phyloP scores from a whole-genome alignment of 768 basidiomycete genomes.

The Butyriboletus loyo region DNA sequence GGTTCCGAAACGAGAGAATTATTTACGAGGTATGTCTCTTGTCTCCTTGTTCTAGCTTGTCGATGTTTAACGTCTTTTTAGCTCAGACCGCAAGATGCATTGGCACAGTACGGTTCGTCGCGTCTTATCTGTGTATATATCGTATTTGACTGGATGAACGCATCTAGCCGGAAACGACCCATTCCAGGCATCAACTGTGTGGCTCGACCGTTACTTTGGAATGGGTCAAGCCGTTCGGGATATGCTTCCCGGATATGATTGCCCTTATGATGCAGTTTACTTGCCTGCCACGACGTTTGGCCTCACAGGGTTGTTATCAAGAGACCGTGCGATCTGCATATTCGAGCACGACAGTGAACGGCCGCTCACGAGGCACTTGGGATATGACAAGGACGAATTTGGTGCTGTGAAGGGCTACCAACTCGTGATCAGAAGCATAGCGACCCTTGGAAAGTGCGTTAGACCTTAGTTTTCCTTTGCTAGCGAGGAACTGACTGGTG shows the following conservation, averaged over 20 bases:
- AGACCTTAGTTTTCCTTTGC: not conserved
- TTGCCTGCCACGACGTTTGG: conserved; percentile 57
- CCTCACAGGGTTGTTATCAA: conserved; percentile 40
- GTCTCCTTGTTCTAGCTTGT: not conserved
- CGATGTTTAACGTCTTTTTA: conserved; percentile 14
- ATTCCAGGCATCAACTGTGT: conserved; percentile 56
- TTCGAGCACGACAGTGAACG: conserved; percentile 60
- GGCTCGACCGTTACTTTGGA: conserved; percentile 62
- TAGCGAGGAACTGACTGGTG: not conserved
- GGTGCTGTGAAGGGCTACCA: conserved; percentile 61
- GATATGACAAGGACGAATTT: conserved; percentile 51
- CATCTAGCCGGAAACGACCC: conserved; percentile 56
- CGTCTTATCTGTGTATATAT: not conserved
- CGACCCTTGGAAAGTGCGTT: conserved; percentile 63
- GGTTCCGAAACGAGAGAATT: conserved; percentile 55
- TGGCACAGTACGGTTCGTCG: conserved; percentile 52
- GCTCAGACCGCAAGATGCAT: conserved; percentile 61
- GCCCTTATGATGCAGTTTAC: conserved; percentile 57
- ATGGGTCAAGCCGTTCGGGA: conserved; percentile 59
- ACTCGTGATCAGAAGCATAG: conserved; percentile 52
- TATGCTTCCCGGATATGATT: conserved; percentile 66
- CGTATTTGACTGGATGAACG: not conserved
- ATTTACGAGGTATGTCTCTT: conserved; percentile 49
- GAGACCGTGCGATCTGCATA: conserved; percentile 58
- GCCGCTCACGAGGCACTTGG: conserved; percentile 57